These are phyloP conservation scores for Candida tunisiensis DNA, from an alignment of 1,139 yeast species.

Conservation along the genomic window DNA sequence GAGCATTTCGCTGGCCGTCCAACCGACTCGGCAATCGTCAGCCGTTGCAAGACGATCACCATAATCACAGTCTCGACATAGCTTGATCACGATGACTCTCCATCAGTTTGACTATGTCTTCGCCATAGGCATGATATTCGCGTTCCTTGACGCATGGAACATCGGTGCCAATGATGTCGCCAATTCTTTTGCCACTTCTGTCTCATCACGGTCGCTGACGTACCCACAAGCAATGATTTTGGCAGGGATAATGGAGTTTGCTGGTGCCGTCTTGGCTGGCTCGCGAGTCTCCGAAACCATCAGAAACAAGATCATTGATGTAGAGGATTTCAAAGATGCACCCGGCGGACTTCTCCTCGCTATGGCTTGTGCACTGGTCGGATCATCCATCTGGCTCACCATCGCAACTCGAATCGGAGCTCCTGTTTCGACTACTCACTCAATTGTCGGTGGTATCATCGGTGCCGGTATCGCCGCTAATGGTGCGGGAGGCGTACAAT, in stretches of 20 bases:
- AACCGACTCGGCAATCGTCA: too few species aligned
- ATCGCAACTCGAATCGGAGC: constrained; percentile 50
- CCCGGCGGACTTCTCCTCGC: constrained; percentile 62
- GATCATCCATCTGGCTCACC: constrained; percentile 59
- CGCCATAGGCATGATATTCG: constrained; percentile 40
- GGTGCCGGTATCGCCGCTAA: constrained; percentile 65
- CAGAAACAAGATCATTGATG: constrained; percentile 41
- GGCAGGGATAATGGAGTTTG: constrained; percentile 51
- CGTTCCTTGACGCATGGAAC: constrained; percentile 63
- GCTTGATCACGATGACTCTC: too few species aligned
- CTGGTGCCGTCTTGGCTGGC: constrained; percentile 64
- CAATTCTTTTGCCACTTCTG: constrained; percentile 55
- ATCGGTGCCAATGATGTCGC: constrained; percentile 80
- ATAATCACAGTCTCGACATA: too few species aligned
- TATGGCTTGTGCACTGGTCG: constrained; percentile 62
- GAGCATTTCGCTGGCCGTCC: too few species aligned
- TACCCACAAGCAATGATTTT: constrained; percentile 64
- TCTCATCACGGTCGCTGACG: constrained; percentile 49
- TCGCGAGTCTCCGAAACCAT: constrained; percentile 56
- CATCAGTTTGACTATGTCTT: constrained; percentile 14
- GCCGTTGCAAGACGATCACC: too few species aligned
- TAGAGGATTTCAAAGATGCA: constrained; percentile 29
- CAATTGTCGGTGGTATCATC: constrained; percentile 62
- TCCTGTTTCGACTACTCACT: constrained; percentile 71
- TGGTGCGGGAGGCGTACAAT: constrained; percentile 36